Evolutionary conservation across 257 asterid species (phyloP), one percentile per base, ranked within the genome.

Genomic region (Nicotiana benthamiana): DNA sequence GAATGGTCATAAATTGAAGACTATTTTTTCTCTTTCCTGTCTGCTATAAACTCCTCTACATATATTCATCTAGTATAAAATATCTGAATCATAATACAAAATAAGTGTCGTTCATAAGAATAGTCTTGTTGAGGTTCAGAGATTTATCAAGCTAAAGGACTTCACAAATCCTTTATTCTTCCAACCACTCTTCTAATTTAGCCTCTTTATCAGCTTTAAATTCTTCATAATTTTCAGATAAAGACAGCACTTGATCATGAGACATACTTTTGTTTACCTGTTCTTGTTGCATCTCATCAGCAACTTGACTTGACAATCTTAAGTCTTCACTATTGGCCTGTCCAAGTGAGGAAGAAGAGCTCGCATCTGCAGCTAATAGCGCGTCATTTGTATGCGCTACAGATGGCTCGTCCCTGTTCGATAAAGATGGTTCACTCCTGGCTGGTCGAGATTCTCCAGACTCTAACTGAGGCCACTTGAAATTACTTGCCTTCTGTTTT

Each of bases 171-270:
- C 61, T 30, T 30, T 63, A 20, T 30, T 80, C 75, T 62, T 86
- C 94, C 78, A 96, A 82, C 99, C 99, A 96, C 80, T 93, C 92
- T 83, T 92, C 93, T 77, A 96, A 84, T 86, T 91, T 89, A 8
- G 92, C 94, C 82, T 94, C 97, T 90, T 80, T 89, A 82, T 91
- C 93, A 52, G 98, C 96, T 85, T 83, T 92, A 40, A 96, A 92
- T 84, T 94, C 97, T 11, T 93, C 92, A 18, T 83, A 93, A 43
- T 85, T 86, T 62, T 86, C 88, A 1, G 88, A 84, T 81, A 87
- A 82, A 9, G 96, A 85, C 17, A 89, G 79, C 18, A 86, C 81
- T 16, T 90, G 86, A 22, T 90, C 88, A 43, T 85, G 75, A 28
- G 96, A 81, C 79, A 75, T 6, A 75, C 91, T 87, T 83, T 85